A percentile compares a stretch with the other conserved stretches of the same genome.
phyloP scores from a whole-genome alignment of 2,329 filamentous ascomycete genomes.

The Aspergillus sergii region DNA sequence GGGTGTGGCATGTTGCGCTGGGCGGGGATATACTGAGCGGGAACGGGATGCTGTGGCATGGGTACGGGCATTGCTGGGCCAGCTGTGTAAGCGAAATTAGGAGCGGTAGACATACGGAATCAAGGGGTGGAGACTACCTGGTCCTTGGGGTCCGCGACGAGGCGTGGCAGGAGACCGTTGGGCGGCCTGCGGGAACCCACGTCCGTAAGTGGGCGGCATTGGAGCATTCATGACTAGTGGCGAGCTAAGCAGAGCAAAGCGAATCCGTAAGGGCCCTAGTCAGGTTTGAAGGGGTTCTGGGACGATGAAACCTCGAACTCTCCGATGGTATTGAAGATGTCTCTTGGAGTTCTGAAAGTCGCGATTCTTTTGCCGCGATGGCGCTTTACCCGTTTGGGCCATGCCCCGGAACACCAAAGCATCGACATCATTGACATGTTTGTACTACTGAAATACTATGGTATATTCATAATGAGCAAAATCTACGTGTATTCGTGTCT shows the following conservation, averaged over 20 bases:
- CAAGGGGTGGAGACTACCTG: conserved; percentile 34
- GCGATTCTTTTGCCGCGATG: conserved; percentile 38
- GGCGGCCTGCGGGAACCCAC: conserved; percentile 42
- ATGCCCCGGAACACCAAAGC: conserved; percentile 6
- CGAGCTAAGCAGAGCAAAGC: background rate
- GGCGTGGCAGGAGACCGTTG: conserved; percentile 47
- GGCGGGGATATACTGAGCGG: conserved; percentile 41
- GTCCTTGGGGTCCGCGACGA: conserved; percentile 41
- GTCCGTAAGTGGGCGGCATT: conserved; percentile 46
- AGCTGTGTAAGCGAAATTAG: conserved; percentile 19
- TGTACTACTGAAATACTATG: background rate
- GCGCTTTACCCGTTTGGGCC: conserved; percentile 40
- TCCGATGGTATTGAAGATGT: conserved; percentile 4
- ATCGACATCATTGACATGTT: background rate
- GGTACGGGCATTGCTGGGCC: conserved; percentile 38
- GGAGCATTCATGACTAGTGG: conserved; percentile 39
- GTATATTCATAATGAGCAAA: too few relatives aligned
- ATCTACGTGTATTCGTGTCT: background rate
- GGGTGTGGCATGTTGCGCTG: conserved; percentile 41
- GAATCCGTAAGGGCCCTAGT: conserved; percentile 9
- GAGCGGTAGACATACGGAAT: conserved; percentile 15
- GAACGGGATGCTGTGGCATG: conserved; percentile 40
- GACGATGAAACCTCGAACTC: conserved; percentile 17
- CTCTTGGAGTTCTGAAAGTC: conserved; percentile 29
- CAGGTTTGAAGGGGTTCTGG: conserved; percentile 17